Conservation (phyloP, 371 early-diverging fungal genomes). For the Mortierella sp. region DNA sequence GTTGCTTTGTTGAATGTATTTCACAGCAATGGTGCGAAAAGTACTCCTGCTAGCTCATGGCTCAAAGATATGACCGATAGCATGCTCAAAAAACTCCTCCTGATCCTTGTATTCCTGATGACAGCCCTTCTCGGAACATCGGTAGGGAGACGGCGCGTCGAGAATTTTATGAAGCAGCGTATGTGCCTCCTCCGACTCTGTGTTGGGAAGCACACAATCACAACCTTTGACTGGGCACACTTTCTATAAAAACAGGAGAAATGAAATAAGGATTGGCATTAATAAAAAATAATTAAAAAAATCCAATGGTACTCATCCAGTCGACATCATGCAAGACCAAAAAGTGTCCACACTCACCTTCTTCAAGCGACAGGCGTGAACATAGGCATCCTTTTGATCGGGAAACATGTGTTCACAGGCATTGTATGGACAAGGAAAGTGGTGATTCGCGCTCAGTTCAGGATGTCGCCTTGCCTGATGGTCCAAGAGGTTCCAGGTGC, state of each 20-base stretch:
- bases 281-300: not conserved
- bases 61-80: conserved; percentile 2
- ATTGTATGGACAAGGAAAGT: not conserved
- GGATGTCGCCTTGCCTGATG: not conserved
- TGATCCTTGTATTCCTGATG: not conserved
- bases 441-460: not conserved
- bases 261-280: not conserved
- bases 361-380: conserved; percentile 1
- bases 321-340: not conserved
- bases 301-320: not conserved
- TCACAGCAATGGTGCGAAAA: not conserved
- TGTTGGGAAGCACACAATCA: conserved; percentile 1
- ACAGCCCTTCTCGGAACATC: not conserved
- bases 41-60: not conserved
- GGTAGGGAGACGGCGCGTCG: not conserved
- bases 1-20: not conserved
- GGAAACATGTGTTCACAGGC: not conserved
- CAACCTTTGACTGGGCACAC: not conserved
- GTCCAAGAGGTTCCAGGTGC: too few species aligned
- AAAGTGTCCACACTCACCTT: not conserved
- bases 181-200: not conserved
- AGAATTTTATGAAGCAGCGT: not conserved
- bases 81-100: not conserved
- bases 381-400: conserved; percentile 4
- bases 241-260: not conserved